Base-by-base conservation (phyloP, 2,329 filamentous ascomycete species). In the Arthroderma sp. region DNA sequence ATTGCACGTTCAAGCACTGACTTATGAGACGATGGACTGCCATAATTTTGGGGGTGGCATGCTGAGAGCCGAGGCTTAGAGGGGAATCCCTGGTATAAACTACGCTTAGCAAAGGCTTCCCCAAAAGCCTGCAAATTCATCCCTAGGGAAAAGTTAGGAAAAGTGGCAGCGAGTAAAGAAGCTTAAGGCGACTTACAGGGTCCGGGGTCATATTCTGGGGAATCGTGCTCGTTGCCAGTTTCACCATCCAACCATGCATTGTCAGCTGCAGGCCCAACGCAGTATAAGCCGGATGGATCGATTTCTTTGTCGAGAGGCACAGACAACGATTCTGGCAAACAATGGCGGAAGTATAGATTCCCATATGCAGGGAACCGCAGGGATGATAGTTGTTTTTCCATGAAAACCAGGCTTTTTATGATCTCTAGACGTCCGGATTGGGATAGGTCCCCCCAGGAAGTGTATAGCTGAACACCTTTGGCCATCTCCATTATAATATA, bases 401-500 rank as follows among this genome's bases (percentile, higher is more conserved):
- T 53, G 33, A 63, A 11, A 4, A 63, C 63, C 33, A 66, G 49
- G 33, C 60, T 58, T 44, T 60, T 63, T 13, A 66, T 66, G 7
- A 68, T 17, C 51, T 64, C 38, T 9, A 64, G 35, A 13, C 60
- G 56, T 17, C 65, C 57, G n/a, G 58, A 6, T 31, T 62, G 58
- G 7, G 55, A 1, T 58, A 63, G 60, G 2, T 51, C 17, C 25
- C 23, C 31, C 57, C 57, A 58, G 19, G 56, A 11, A 23, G 39
- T 17, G 31, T 25, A 33, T 4, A 58, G 37, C 9, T 37, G 54
- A 56, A 56, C 37, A 13, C 70, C 68, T 13, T 41, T 55, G 35
- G 66, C 67, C 56, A 67, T 60, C 60, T 68, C 66, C 64, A 68
- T 66, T 13, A 65, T 63, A 52, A 61, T 63, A 59, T 60, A 64